Evolutionary conservation across 2,329 filamentous ascomycete species (phyloP), one percentile per base, ranked within the genome.

Genomic region (Paradendryphiella salina): DNA sequence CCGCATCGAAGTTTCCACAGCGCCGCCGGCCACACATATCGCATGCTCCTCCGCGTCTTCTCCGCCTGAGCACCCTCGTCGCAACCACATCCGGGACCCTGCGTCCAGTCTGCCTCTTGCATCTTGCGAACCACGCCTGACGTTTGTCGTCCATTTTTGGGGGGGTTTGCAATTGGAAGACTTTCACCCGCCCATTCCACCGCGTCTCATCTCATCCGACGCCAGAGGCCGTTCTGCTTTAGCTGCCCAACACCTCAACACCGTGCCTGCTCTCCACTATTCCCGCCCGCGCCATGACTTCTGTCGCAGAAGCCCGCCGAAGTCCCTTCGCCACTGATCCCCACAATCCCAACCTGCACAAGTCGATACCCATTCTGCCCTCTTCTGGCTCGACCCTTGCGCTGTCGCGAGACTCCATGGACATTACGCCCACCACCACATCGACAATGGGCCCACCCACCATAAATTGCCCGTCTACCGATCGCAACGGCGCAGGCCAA

Each of bases 331-430:
- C 76, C 52, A 70, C 70, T 65, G 71, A 74, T 46, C 55, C 64
- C 3, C 70, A 73, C 70, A 62, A 71, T 70, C 64, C 69, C 39
- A 70, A 74, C 49, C 76, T 77, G 57, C 76, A 79, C 65, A 77
- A 79, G 65, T 77, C 78, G 38, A 77, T 82, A 38, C 78, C 80
- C 41, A 76, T 82, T 52, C 75, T 81, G 42, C 75, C 78, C 14
- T 79, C 79, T 14, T 76, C 77, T 29, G 65, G 70, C 44, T 69
- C 76, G 38, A 74, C 77, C 39, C 62, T 75, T 38, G 73, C 74
- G 40, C 70, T 75, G 53, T 73, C 76, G 26, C 75, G 75, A 49
- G 81, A 82, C 57, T 75, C 79, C 47, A 84, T 84, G 80, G 80
- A 83, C 50, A 73, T 81, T 44, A 79, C 80, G 37, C 49, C 49